Evolutionary conservation across 805 yeast genomes (phyloP), one percentile per base, ranked within the genome.

Genomic region (Phaffomyces opuntiae): DNA sequence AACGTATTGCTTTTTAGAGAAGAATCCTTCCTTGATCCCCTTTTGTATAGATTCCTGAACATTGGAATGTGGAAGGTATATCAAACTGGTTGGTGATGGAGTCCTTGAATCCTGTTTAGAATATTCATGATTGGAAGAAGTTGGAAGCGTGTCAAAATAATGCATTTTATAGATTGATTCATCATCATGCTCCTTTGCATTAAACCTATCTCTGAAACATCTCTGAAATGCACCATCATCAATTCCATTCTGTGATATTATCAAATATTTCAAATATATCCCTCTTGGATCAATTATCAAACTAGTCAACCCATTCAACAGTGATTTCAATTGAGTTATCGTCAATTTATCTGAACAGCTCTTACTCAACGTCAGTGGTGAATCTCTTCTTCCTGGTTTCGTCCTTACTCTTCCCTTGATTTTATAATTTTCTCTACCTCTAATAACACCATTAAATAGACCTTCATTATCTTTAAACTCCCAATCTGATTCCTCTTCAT

Each of bases 301-400:
- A 35, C 70, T 66, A 3, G 75, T 72, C 8, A 74, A 42, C 5
- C 76, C 57, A 53, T 74, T 81, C 37, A 76, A 59, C 3, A 83
- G 41, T 0, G 88, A 83, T 0, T 69, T 67, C 33, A 67, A 63
- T 59, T 87, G 96, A 48, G 73, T 73, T 41, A 82, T 43, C 38
- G 86, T 72, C 25, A 91, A 61, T 56, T 91, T 91, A 61, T 91
- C 98, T 1, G 95, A 80, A 60, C 98, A 91, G 1, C 96, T 87
- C 61, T 89, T 91, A 29, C 95, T 85, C 41, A 75, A 62, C 0
- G 95, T 76, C 5, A 79, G 51, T 2, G 75, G 73, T 3, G 96
- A 83, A 59, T 93, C 98, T 27, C 70, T 61, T 42, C 98, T 63
- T 2, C 99, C 99, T 0, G 98, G 99, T 58, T 93, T 91, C 0